Evolutionary conservation across 1,284 basidiomycete species (phyloP), one percentile per base, ranked within the genome.

Genomic region (Baeospora myosura): DNA sequence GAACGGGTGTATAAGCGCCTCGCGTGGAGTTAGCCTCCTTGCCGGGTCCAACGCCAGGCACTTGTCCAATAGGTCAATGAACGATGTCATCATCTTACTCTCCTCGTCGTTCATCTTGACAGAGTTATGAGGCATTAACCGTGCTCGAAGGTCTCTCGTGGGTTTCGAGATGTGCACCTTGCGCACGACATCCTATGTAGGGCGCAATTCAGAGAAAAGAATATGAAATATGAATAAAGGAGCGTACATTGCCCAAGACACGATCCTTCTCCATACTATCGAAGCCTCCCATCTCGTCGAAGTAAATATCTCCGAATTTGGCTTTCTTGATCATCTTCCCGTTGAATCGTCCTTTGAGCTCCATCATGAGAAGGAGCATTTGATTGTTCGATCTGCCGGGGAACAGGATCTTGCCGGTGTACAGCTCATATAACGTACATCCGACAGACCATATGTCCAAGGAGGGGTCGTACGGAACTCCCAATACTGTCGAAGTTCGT

Each of bases 381-480:
- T 98, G 93, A 58, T 98, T 98, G 68, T 98, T 99, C 22, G 87
- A 90, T 23, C 91, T 80, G 10, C 95, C 96, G 0, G 96, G 94
- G 59, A 98, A 94, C 22, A 99, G 78, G 44, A 98, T 98, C 68
- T 97, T 97, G 61, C 96, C 96, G 2, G 95, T 98, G 64, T 93
- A 98, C 4, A 98, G 72, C 62, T 99, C 96, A 64, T 94, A 99
- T 5, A 99, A 71, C 3, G 96, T 98, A 63, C 96, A 99, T 1
- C 92, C 96, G 40, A 96, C 82, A 1, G 94, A 96, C 96, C 96
- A 98, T 32, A 96, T 79, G 58, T 98, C 96, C 28, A 99, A 76
- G 0, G 93, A 76, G 8, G 88, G 83, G 63, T 98, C 96, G 57
- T 97, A 98, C 0, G 93, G 89, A 30, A 90, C 78, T 12, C 96